Evolutionary conservation across 371 early-diverging fungal genomes (phyloP), one percentile per base, ranked within the genome.

Genomic region (Circinella minor): DNA sequence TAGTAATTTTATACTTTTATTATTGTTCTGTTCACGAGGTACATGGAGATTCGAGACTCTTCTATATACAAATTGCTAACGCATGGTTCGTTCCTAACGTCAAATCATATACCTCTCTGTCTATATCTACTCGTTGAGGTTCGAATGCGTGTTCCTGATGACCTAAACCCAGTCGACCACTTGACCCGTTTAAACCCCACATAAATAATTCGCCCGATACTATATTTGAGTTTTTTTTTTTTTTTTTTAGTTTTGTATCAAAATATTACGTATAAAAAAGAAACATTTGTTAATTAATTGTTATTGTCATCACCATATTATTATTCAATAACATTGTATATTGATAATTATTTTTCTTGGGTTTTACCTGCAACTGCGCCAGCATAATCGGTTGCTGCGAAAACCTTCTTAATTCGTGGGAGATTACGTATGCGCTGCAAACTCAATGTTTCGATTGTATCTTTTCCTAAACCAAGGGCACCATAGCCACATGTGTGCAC

Each of bases 401-500:
- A 82, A 11, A 90, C 74, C 59, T 76, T 73, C 11, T 65, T 51
- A 34, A 89, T 76, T 15, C 75, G 48, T 27, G 68, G 63, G 15
- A 86, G 69, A 9, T 74, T 72, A 0, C 71, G 49, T 14, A 90
- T 74, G 61, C 71, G 74, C 14, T 72, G 69, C 3, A 86, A 82
- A 65, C 73, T 75, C 48, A 91, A 69, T 27, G 86, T 77, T 55
- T 89, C 87, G n/a, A 83, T 73, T 27, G 61, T 64, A 9, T 75
- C 83, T 5, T 70, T 66, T 0, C 90, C 92, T 36, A 88, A 71
- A 0, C 94, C 94, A 27, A 93, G 70, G 2, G 89, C 89, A 5
- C 93, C 94, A 75, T 88, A 93, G 0, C 94, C 94, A 66, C 92
- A 92, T 9, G 82, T 83, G 71, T 87, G 81, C 0, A 94, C 91